A percentile compares a stretch with the other conserved stretches of the same genome.
Evolutionary conservation across 768 basidiomycete genomes (phyloP).

Genomic region (Suillus decipiens): DNA sequence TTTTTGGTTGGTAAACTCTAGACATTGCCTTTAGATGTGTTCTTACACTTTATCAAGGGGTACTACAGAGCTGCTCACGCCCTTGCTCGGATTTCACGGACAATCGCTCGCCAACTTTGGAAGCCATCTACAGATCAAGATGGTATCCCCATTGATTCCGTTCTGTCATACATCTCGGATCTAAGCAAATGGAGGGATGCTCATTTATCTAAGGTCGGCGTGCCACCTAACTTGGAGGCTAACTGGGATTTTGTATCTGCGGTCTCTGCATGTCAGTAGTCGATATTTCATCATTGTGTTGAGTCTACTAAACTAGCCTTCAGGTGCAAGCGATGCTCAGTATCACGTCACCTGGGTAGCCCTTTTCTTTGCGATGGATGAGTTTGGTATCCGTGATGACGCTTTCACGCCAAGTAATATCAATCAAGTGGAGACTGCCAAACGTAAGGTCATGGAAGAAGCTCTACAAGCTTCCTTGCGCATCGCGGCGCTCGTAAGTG

Average conservation of each 20-base stretch:
- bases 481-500: slow-evolving; percentile 80
- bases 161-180: slow-evolving; percentile 55
- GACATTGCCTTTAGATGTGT: slow-evolving; percentile 4
- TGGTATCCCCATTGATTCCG: slow-evolving; percentile 72
- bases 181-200: slow-evolving; percentile 75
- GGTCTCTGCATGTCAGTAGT: slow-evolving; percentile 57
- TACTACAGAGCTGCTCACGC: slow-evolving; percentile 85
- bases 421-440: slow-evolving; percentile 66
- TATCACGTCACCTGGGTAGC: slow-evolving; percentile 94
- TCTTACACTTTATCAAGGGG: slow-evolving; percentile 48
- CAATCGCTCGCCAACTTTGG: slow-evolving; percentile 83
- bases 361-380: slow-evolving; percentile 78
- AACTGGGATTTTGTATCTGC: slow-evolving; percentile 90
- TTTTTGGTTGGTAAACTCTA: slow-evolving; percentile 58
- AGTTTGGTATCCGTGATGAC: slow-evolving; percentile 77
- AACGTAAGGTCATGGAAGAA: slow-evolving; percentile 76
- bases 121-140: slow-evolving; percentile 72
- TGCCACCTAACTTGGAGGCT: slow-evolving; percentile 79
- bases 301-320: background rate
- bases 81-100: slow-evolving; percentile 79
- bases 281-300: background rate
- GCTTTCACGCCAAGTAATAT: slow-evolving; percentile 35
- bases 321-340: slow-evolving; percentile 83
- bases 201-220: slow-evolving; percentile 77
- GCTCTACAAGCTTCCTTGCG: slow-evolving; percentile 83